These are phyloP conservation scores for Myriosclerotinia duriaeana DNA, from an alignment of 2,329 filamentous ascomycete genomes.

Conservation along the genomic window DNA sequence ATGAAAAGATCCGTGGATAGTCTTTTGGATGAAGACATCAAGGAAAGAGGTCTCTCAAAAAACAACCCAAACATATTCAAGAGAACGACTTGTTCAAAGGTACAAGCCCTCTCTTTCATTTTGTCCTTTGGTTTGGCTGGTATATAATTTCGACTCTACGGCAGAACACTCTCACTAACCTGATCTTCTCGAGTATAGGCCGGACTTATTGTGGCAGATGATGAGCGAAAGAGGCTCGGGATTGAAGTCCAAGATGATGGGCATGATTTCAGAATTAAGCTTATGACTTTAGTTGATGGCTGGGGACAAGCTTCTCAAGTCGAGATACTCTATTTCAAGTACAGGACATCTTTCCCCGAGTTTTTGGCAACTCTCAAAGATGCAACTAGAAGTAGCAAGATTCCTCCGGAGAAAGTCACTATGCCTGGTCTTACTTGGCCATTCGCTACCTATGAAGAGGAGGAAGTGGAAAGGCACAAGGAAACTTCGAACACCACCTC, in stretches of 20 bases:
- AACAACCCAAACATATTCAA: constrained; percentile 1
- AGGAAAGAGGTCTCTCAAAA: background rate
- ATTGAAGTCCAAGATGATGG: background rate
- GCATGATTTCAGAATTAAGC: constrained; percentile 4
- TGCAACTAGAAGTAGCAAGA: constrained; percentile 27
- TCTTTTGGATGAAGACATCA: constrained; percentile 8
- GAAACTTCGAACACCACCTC: background rate
- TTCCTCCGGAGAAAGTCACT: constrained; percentile 26
- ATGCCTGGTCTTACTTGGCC: constrained; percentile 2
- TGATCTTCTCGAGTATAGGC: background rate
- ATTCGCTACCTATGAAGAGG: background rate
- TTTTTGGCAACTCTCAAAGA: constrained; percentile 29
- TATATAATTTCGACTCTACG: background rate
- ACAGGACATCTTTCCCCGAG: constrained; percentile 22
- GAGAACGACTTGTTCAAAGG: constrained; percentile 1
- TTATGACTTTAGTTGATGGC: constrained; percentile 13
- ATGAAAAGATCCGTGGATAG: background rate
- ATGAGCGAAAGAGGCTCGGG: background rate
- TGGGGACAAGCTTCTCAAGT: constrained; percentile 11
- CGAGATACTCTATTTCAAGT: constrained; percentile 26
- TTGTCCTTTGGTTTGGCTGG: background rate
- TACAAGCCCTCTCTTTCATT: background rate
- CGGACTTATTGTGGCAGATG: background rate
- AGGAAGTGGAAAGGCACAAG: background rate
- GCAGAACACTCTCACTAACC: background rate